Evolutionary conservation across 352 stramenopile genomes (phyloP), one percentile per base, ranked within the genome.

Genomic region (Phytophthora nicotianae): DNA sequence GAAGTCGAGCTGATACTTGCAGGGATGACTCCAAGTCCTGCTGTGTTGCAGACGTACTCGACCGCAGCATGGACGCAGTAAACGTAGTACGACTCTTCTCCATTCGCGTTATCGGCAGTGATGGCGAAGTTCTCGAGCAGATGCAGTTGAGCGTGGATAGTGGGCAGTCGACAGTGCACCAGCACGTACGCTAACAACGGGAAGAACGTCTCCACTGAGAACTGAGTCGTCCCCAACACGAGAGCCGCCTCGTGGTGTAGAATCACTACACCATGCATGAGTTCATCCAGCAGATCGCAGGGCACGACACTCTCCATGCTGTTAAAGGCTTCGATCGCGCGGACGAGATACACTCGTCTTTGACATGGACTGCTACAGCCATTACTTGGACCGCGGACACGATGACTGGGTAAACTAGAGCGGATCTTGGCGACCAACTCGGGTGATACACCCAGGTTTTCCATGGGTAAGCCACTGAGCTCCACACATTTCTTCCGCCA

Each of bases 31-130:
- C 59, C 59, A 16, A 89, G 65, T 3, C 67, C 68, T 5, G 77
- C 68, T 9, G 78, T 88, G 58, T 91, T 95, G 71, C 86, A 95
- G 13, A 95, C 73, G 63, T 89, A 91, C 68, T 95, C 86, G 17
- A 95, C 81, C 3, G 86, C 86, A 0, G 83, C 84, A 37, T 95
- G 86, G 14, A 95, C 84, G 58, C 86, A 95, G 49, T 95, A 95
- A 14, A 95, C 86, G 58, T 95, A 95, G 59, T 95, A 95, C n/a
- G 86, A 91, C 51, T 93, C 86, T 61, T 95, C 86, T 7, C 86
- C 86, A 26, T 93, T 95, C 23, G 76, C 79, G 43, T 93, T 95
- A 16, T 81, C 70, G 32, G 69, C 75, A 24, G 75, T 90, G 68
- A 95, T 91, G n/a, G 86, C 86, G 17, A 79, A 95, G 45, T 90